These are phyloP conservation scores for Penicillium cataractarum DNA, from an alignment of 495 filamentous ascomycete genomes.

Conservation along the genomic window DNA sequence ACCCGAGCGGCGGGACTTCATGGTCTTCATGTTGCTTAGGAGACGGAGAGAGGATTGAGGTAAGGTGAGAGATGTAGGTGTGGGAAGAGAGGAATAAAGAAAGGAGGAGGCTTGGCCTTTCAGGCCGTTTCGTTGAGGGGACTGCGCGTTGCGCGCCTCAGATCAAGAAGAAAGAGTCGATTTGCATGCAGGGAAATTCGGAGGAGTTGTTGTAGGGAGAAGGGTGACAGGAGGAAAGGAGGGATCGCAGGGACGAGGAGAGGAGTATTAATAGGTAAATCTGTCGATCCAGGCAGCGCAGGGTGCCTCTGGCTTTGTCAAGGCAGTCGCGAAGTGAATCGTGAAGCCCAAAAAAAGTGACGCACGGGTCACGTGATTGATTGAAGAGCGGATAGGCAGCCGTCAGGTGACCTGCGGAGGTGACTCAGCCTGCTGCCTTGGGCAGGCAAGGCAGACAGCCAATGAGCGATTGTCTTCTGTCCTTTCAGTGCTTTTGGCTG, in stretches of 20 bases:
- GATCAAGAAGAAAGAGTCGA: constrained; percentile 17
- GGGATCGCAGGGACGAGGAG: background rate
- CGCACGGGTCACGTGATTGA: constrained; percentile 31
- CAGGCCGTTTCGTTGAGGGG: constrained; percentile 15
- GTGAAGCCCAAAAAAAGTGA: constrained; percentile 26
- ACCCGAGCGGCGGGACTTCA: constrained; percentile 38
- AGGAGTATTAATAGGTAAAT: constrained; percentile 8
- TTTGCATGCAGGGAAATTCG: constrained; percentile 29
- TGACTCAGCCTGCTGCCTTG: constrained; percentile 19
- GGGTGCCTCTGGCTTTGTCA: constrained; percentile 13
- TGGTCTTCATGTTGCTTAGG: constrained; percentile 37
- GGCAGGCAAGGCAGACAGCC: constrained; percentile 13
- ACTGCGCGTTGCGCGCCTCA: constrained; percentile 37
- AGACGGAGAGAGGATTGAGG: background rate
- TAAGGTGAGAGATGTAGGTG: constrained; percentile 11
- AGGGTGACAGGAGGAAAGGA: constrained; percentile 6
- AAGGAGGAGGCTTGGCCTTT: background rate
- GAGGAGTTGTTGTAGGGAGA: background rate
- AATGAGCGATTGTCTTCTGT: constrained; percentile 47
- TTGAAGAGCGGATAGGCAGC: background rate
- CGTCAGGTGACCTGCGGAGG: background rate
- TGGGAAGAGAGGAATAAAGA: constrained; percentile 4
- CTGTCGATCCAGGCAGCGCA: constrained; percentile 13
- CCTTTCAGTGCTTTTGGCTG: constrained; percentile 21
- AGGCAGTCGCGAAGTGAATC: background rate